Evolutionary conservation across 768 basidiomycete genomes (phyloP).

Genomic region (Leccinum longicurvipes): DNA sequence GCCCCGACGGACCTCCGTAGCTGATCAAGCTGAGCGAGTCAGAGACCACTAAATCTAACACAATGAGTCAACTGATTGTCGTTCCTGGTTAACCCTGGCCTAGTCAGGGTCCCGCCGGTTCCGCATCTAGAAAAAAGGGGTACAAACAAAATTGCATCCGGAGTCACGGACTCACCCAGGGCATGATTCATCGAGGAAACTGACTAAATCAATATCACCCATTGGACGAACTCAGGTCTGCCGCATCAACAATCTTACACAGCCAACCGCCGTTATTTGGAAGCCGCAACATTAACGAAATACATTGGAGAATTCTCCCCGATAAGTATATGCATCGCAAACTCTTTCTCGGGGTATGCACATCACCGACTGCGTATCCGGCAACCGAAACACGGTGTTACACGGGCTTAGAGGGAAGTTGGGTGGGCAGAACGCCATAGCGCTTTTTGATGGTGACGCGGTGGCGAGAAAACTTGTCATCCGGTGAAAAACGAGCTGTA

Average conservation of each 20-base stretch:
- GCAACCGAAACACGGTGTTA: conserved; percentile 38
- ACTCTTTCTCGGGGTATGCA: background rate
- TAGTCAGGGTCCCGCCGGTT: background rate
- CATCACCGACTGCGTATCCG: background rate
- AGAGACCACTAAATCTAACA: background rate
- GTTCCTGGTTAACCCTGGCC: background rate
- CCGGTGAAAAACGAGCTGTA: conserved; percentile 94
- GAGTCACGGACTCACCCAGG: background rate
- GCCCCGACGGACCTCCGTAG: background rate
- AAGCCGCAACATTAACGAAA: background rate
- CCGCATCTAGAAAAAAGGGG: background rate
- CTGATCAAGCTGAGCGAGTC: background rate
- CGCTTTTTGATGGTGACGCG: conserved; percentile 97
- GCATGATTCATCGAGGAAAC: too few relatives aligned
- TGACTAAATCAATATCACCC: too few relatives aligned
- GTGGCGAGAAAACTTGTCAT: conserved; percentile 98
- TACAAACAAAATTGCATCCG: background rate
- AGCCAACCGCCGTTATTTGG: background rate
- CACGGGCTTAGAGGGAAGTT: conserved; percentile 85
- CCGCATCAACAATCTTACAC: background rate
- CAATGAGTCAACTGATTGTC: background rate
- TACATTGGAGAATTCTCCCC: background rate
- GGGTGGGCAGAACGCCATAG: conserved; percentile 83
- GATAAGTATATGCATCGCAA: background rate
- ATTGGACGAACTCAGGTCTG: too few relatives aligned